Evolutionary conservation across 2,329 filamentous ascomycete species (phyloP).

Genomic region (Colletotrichum sp.): DNA sequence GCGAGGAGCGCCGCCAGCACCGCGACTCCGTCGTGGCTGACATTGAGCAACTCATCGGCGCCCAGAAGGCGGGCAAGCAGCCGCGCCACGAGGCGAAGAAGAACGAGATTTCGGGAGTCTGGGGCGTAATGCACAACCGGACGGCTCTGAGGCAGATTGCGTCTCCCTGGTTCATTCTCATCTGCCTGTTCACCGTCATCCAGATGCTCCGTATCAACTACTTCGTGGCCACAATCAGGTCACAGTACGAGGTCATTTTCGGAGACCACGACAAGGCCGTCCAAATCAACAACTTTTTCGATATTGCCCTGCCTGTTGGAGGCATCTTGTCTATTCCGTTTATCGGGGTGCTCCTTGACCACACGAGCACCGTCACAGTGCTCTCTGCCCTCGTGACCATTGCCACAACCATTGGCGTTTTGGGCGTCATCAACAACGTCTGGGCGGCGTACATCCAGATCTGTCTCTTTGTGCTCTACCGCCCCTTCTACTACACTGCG

Average conservation of each 20-base stretch:
- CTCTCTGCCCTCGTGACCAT: conserved; percentile 72
- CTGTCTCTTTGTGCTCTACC: conserved; percentile 80
- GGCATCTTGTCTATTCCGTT: conserved; percentile 87
- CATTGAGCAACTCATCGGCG: conserved; percentile 76
- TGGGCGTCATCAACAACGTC: conserved; percentile 73
- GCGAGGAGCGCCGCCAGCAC: conserved; percentile 62
- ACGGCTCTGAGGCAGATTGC: conserved; percentile 75
- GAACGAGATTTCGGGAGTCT: conserved; percentile 77
- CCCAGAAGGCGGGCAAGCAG: conserved; percentile 65
- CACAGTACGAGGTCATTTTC: conserved; percentile 82
- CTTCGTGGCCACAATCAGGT: conserved; percentile 85
- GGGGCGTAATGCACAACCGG: conserved; percentile 81
- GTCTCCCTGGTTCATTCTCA: conserved; percentile 84
- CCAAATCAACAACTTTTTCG: conserved; percentile 83
- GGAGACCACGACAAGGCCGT: conserved; percentile 64
- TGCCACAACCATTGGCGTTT: conserved; percentile 76
- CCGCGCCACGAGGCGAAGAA: conserved; percentile 71
- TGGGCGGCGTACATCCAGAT: conserved; percentile 81
- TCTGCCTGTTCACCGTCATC: conserved; percentile 79
- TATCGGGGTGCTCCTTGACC: conserved; percentile 81
- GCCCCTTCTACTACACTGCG: conserved; percentile 89
- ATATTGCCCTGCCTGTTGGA: conserved; percentile 77
- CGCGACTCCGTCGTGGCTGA: conserved; percentile 70
- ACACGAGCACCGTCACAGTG: conserved; percentile 73
- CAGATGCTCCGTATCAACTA: conserved; percentile 89